Conservation (phyloP, 2,329 filamentous ascomycete genomes). For the Fusarium sp. region DNA sequence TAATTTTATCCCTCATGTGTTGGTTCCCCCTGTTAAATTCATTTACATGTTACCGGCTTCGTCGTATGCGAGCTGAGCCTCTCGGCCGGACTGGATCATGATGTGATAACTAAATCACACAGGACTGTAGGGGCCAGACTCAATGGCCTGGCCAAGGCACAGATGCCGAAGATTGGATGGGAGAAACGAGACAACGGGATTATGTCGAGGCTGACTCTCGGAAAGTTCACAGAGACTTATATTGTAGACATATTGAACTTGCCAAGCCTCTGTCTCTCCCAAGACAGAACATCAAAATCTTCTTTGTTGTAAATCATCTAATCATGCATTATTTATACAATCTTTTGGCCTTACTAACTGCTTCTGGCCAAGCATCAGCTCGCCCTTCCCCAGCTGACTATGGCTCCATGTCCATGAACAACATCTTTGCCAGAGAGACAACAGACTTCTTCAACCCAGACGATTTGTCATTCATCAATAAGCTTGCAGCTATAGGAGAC, state of each 20-base stretch:
- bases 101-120: neutral
- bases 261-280: too few relatives aligned
- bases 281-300: too few relatives aligned
- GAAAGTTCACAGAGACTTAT: too few relatives aligned
- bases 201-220: too few relatives aligned
- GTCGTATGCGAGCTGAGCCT: neutral
- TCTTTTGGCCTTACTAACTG: too few relatives aligned
- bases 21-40: neutral
- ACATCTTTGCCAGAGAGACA: rapidly evolving
- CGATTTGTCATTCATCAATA: neutral
- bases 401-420: neutral
- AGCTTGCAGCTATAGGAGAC: slow-evolving; percentile 25
- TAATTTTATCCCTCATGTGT: neutral
- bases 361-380: rapidly evolving
- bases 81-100: neutral
- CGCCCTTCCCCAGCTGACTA: neutral
- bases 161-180: neutral
- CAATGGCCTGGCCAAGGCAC: rapidly evolving
- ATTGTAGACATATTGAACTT: too few relatives aligned
- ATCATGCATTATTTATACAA: too few relatives aligned
- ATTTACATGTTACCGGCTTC: neutral
- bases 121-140: neutral
- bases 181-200: too few relatives aligned
- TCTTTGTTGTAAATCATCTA: too few relatives aligned
- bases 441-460: neutral